Evolutionary conservation across 768 basidiomycete genomes (phyloP), one percentile per base, ranked within the genome.

Genomic region (Suillus discolor): DNA sequence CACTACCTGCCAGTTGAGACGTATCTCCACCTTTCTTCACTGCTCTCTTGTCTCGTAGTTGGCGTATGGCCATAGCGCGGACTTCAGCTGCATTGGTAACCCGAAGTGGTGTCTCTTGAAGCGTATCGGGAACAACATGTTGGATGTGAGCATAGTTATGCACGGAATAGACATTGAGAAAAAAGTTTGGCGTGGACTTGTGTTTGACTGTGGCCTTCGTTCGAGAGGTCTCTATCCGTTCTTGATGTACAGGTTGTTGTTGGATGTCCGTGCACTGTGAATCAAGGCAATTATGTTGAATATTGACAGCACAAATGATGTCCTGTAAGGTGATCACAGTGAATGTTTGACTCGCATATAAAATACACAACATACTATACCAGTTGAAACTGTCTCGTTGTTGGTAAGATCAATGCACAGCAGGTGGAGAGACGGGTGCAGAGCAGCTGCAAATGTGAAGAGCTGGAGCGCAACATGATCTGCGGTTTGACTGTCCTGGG

Each of bases 261-360:
- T 28, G 25, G 8, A 51, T n/a, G 8, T 31, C 31, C 8, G 8
- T 53, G 36, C 62, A 62, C 20, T 28, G 47, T 16, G 62, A 25
- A 11, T n/a, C 11, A 0, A 57, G 47, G 55, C 71, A 72, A 64
- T 71, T 70, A 62, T 70, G 69, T 42, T 71, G 71, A 6, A 73
- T 66, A 69, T 73, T 73, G 36, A 71, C 61, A 15, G 65, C 66
- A 62, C 71, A 73, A 25, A 65, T 34, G 1, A 71, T 47, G 20
- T 67, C 63, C 70, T 71, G 64, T 55, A 31, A 36, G 9, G 7
- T 63, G 23, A 65, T 15, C 45, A 2, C 9, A 36, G 6, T 6
- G 6, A n/a, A n/a, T n/a, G n/a, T n/a, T n/a, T n/a, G n/a, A n/a
- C n/a, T n/a, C 2, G 42, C 42, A 42, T 42, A 42, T 42, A 42